A percentile compares a stretch with the other conserved stretches of the same genome.
phyloP scores from a whole-genome alignment of 768 basidiomycete genomes.

The Fibroporia radiculosa region DNA sequence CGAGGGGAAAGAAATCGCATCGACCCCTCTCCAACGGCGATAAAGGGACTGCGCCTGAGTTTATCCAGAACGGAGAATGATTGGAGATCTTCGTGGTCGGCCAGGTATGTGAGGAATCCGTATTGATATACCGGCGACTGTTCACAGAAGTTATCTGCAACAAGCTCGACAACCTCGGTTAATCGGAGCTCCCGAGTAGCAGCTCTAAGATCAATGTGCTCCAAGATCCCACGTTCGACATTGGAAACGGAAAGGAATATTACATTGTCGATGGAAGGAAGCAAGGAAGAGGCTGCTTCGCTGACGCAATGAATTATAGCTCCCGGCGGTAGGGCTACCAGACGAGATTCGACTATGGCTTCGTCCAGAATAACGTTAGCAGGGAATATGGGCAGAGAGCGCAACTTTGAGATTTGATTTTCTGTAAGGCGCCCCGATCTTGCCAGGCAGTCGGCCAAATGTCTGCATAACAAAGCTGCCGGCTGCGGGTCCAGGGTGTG shows the following conservation, averaged over 20 bases:
- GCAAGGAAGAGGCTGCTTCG: background rate
- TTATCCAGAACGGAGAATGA: background rate
- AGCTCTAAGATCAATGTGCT: constrained; percentile 1
- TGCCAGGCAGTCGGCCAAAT: background rate
- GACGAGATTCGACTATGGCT: background rate
- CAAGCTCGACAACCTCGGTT: background rate
- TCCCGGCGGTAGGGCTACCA: background rate
- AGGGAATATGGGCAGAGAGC: constrained; percentile 3
- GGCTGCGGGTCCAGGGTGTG: background rate
- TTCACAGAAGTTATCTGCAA: background rate
- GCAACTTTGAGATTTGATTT: background rate
- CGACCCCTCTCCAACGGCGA: constrained; percentile 5
- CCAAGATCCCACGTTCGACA: background rate
- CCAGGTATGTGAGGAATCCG: background rate
- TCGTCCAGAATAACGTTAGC: background rate
- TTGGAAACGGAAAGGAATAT: background rate
- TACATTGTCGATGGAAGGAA: background rate
- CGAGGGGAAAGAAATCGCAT: background rate
- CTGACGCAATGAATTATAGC: background rate
- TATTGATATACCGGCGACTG: background rate
- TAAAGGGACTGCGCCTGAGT: background rate
- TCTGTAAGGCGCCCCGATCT: background rate
- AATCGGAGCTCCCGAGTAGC: background rate
- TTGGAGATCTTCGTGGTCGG: background rate
- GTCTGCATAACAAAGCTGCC: background rate